Evolutionary conservation across 2,329 filamentous ascomycete genomes (phyloP).

Genomic region (Neonectria faginata): DNA sequence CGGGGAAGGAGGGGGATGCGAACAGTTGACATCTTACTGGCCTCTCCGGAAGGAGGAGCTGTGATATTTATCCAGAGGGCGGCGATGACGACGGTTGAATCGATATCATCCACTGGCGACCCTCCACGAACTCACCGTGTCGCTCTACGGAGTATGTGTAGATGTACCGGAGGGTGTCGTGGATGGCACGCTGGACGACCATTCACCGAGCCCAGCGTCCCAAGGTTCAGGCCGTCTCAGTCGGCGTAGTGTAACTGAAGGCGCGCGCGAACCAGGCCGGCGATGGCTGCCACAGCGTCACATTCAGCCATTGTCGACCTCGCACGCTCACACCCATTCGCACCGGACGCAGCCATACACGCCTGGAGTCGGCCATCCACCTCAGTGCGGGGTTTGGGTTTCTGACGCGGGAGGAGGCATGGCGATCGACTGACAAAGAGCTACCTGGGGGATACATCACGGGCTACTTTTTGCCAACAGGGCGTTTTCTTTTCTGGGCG

Average conservation of each 20-base stretch:
- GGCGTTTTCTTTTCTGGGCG: neutral
- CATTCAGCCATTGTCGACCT: constrained; percentile 31
- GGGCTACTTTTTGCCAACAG: too few relatives aligned
- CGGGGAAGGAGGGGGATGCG: constrained; percentile 28
- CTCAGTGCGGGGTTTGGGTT: constrained; percentile 29
- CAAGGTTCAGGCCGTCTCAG: constrained; percentile 39
- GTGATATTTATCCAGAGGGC: constrained; percentile 41
- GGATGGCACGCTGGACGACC: constrained; percentile 27
- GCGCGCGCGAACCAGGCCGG: neutral
- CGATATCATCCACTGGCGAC: constrained; percentile 47
- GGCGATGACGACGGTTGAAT: constrained; percentile 26
- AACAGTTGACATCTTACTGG: neutral
- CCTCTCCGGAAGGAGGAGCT: constrained; percentile 14
- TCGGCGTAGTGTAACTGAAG: constrained; percentile 19
- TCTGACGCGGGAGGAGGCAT: constrained; percentile 5
- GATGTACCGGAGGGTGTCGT: constrained; percentile 9
- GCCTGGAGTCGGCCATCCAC: constrained; percentile 19
- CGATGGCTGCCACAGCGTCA: constrained; percentile 34
- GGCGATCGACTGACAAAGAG: neutral
- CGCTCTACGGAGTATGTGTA: neutral
- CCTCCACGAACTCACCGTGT: constrained; percentile 40
- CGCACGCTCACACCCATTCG: constrained; percentile 23
- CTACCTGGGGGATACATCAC: constrained; percentile 2
- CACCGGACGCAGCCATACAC: constrained; percentile 19
- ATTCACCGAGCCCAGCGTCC: constrained; percentile 37